phyloP scores from a whole-genome alignment of 106 monocot genomes.

The Dendrobium officinale region DNA sequence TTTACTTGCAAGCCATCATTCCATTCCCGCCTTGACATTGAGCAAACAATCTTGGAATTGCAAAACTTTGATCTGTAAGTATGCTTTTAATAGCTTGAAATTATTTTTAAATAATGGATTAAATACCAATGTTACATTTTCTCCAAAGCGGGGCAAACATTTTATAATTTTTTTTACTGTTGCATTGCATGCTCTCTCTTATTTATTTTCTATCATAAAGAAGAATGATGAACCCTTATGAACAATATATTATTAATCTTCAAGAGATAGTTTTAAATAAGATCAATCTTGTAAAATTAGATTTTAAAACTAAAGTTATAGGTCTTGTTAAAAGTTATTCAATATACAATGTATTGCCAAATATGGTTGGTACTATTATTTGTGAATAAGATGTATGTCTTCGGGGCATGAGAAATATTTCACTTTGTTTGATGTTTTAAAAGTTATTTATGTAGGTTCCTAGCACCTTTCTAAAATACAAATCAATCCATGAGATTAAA shows the following conservation, averaged over 20 bases:
- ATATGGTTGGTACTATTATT: neutral
- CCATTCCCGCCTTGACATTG: constrained; percentile 89
- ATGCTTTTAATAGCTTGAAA: constrained; percentile 4
- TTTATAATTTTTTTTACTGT: neutral
- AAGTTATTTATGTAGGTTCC: neutral
- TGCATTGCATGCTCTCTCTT: neutral
- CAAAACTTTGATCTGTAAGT: constrained; percentile 88
- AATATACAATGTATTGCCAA: neutral
- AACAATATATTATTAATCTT: neutral
- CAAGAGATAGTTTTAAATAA: neutral
- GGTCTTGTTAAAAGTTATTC: neutral
- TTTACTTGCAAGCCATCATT: constrained; percentile 97
- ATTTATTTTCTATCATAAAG: constrained; percentile 1
- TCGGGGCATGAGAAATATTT: neutral
- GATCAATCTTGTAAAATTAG: neutral
- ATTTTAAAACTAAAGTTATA: neutral
- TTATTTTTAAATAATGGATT: neutral
- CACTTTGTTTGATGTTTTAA: neutral
- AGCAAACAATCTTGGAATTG: constrained; percentile 88
- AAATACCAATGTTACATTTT: neutral
- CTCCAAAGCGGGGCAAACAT: neutral
- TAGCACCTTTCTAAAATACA: neutral
- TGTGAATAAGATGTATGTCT: neutral
- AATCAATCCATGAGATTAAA: neutral
- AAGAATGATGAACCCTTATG: neutral